These are phyloP conservation scores for Lipomyces kockii DNA, from an alignment of 805 yeast genomes.

Conservation along the genomic window DNA sequence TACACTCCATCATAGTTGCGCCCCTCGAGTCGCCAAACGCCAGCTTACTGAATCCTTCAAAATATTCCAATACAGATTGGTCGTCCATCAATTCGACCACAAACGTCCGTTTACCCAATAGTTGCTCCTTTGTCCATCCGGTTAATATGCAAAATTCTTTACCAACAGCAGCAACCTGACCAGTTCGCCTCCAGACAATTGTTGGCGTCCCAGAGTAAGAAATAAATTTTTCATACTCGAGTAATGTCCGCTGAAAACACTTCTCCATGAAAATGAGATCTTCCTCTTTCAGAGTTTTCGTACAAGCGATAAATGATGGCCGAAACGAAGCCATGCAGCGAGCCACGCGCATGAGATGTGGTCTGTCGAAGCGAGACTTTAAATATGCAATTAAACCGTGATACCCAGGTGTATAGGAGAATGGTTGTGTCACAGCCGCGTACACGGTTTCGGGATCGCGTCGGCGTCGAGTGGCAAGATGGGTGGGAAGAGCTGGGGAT, in stretches of 20 bases:
- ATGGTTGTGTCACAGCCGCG: conserved; percentile 73
- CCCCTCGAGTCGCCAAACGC: conserved; percentile 93
- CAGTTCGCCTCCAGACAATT: conserved; percentile 92
- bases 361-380: conserved; percentile 67
- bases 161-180: conserved; percentile 94
- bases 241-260: conserved; percentile 87
- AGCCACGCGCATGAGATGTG: conserved; percentile 78
- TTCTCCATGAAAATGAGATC: conserved; percentile 95
- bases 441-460: conserved; percentile 52
- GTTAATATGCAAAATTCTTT: conserved; percentile 88
- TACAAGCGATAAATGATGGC: conserved; percentile 91
- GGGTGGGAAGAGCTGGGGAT: conserved; percentile 13
- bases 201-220: conserved; percentile 91
- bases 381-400: conserved; percentile 79
- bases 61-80: conserved; percentile 81
- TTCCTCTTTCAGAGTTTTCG: conserved; percentile 83
- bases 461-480: conserved; percentile 20
- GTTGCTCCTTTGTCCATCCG: conserved; percentile 80
- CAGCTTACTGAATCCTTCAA: conserved; percentile 77
- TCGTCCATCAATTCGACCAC: conserved; percentile 75
- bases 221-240: conserved; percentile 87
- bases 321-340: conserved; percentile 87
- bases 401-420: conserved; percentile 88
- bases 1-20: conserved; percentile 85
- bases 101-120: conserved; percentile 69